Evolutionary conservation across 805 yeast species (phyloP), one percentile per base, ranked within the genome.

Genomic region (Yarrowia sp.): DNA sequence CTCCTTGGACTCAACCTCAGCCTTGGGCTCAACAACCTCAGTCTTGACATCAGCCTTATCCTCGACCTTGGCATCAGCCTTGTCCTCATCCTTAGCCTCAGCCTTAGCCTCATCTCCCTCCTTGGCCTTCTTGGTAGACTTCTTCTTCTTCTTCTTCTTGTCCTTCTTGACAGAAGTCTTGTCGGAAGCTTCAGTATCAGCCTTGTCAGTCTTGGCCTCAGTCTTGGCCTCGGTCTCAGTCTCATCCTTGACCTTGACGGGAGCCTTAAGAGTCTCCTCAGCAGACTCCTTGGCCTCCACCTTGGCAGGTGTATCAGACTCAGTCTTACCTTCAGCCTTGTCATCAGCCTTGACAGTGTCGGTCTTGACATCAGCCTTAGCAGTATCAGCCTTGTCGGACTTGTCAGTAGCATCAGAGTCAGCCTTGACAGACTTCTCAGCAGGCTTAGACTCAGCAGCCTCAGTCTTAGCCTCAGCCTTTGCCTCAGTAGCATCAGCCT

Each of bases 61-160:
- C 10, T 35, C 38, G 2, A 8, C 8, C 38, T 35, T 35, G 42
- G 42, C 42, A 13, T 58, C 64, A 13, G 14, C 53, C 41, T 58
- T 17, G 5, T 58, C 53, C 11, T 42, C 57, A 11, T 8, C 9
- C 22, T 18, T 9, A 9, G 36, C 41, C n/a, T 50, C 17, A 18
- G 22, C 65, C 38, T 61, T 42, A 33, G 64, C 42, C 33, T 73
- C 69, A 64, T 22, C 28, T 3, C 71, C 72, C 62, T 67, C 68
- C 15, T 64, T 65, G 62, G 65, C 66, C 66, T 71, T 69, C 32
- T 65, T 67, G n/a, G 65, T 66, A 58, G 65, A 65, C 66, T 71
- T 68, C 38, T 66, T 67, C 22, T 66, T 66, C 57, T 68, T 67
- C 72, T 74, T 69, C 78, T 87, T 86, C 82, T 88, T 42, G 48